phyloP scores from a whole-genome alignment of 805 yeast genomes.

The Isabelozyma heimii region DNA sequence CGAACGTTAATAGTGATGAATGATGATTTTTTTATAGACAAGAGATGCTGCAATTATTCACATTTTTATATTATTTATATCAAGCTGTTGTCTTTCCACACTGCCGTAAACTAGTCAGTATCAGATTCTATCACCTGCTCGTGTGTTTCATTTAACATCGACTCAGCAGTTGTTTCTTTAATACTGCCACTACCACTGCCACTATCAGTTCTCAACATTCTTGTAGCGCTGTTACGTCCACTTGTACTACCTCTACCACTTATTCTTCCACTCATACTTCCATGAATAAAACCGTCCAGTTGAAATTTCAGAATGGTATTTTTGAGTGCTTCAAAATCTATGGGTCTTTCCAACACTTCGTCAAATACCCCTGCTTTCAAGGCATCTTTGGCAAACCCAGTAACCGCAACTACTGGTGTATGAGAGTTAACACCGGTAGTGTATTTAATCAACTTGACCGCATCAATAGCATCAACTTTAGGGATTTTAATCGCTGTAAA shows the following conservation, averaged over 20 bases:
- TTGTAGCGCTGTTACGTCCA: neutral
- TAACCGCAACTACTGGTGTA: slow-evolving; percentile 75
- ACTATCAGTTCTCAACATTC: neutral
- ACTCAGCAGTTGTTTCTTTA: neutral
- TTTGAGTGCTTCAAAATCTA: slow-evolving; percentile 20
- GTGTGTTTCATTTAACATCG: slow-evolving; percentile 3
- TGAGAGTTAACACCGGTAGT: slow-evolving; percentile 75
- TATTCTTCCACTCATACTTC: neutral
- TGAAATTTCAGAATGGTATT: slow-evolving; percentile 17
- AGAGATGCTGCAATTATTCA: neutral
- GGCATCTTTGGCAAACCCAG: slow-evolving; percentile 72
- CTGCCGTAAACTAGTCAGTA: slow-evolving; percentile 9
- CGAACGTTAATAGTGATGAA: neutral
- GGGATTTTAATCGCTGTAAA: slow-evolving; percentile 71
- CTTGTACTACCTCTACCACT: neutral
- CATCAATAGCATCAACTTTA: slow-evolving; percentile 69
- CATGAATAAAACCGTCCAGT: neutral
- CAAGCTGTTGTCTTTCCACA: neutral
- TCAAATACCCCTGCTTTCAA: slow-evolving; percentile 52
- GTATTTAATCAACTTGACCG: slow-evolving; percentile 68
- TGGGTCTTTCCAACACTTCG: slow-evolving; percentile 74
- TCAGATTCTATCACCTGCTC: slow-evolving; percentile 30
- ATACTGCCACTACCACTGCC: slow-evolving; percentile 1
- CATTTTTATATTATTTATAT: neutral
- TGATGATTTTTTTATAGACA: neutral